Conservation (phyloP, 208 protist genomes). For the Blastocrithidia nonstop region DNA sequence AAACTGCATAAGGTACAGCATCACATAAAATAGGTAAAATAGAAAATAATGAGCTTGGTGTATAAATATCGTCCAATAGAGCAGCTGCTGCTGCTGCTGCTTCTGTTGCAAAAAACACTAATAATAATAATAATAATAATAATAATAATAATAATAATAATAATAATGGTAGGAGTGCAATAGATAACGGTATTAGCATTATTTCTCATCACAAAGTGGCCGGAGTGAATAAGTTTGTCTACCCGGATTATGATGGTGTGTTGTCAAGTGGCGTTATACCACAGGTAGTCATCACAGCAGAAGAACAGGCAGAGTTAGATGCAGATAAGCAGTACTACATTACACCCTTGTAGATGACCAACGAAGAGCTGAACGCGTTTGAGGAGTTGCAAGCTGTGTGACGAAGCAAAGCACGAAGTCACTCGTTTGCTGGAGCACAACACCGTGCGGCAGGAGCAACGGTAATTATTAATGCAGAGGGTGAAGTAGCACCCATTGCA, state of each 20-base stretch:
- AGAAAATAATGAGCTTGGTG: too few relatives aligned
- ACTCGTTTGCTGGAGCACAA: constrained; percentile 30
- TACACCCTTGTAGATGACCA: constrained; percentile 30
- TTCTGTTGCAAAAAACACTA: too few relatives aligned
- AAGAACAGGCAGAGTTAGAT: constrained; percentile 41
- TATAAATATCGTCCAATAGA: too few relatives aligned
- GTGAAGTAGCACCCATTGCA: constrained; percentile 1
- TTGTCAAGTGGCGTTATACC: constrained; percentile 63
- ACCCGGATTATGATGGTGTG: constrained; percentile 80
- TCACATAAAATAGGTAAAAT: too few relatives aligned
- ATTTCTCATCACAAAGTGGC: constrained; percentile 77
- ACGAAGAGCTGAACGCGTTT: constrained; percentile 54
- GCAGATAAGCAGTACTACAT: constrained; percentile 29
- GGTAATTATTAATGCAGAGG: not conserved
- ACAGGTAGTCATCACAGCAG: constrained; percentile 38
- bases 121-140: too few relatives aligned
- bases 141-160: too few relatives aligned
- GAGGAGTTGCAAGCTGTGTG: constrained; percentile 76
- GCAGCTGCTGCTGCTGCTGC: too few relatives aligned
- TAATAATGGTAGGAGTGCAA: too few relatives aligned
- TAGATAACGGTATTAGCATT: constrained; percentile 59
- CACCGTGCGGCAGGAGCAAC: constrained; percentile 15
- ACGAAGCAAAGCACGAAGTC: constrained; percentile 39
- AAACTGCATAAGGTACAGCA: too few relatives aligned
- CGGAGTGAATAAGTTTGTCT: constrained; percentile 46